Conservation (phyloP, 352 stramenopile genomes). For the Phytophthora sojae region DNA sequence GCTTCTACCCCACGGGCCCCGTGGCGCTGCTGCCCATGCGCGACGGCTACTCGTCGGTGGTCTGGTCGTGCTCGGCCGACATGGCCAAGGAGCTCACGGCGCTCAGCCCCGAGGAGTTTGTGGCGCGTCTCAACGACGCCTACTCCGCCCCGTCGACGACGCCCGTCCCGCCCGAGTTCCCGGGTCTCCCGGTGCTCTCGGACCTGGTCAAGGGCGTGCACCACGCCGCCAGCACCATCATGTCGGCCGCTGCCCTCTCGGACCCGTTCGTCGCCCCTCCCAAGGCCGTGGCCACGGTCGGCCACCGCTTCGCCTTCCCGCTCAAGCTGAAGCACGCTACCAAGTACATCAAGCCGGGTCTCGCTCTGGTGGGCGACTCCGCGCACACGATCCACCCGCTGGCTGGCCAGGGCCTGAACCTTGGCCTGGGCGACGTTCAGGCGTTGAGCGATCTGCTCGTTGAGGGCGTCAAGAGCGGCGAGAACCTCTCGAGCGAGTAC, state of each 20-base stretch:
- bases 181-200: constrained; percentile 78
- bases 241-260: constrained; percentile 74
- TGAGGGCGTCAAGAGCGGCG: constrained; percentile 79
- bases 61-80: constrained; percentile 90
- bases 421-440: constrained; percentile 93
- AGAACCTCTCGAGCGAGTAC: constrained; percentile 77
- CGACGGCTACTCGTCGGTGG: constrained; percentile 90
- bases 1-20: constrained; percentile 90
- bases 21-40: constrained; percentile 91
- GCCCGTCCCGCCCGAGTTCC: constrained; percentile 70
- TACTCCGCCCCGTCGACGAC: constrained; percentile 57
- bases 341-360: constrained; percentile 84
- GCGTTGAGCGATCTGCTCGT: constrained; percentile 77
- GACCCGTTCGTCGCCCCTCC: constrained; percentile 84
- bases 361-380: constrained; percentile 95
- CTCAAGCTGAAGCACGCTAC: constrained; percentile 91
- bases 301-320: constrained; percentile 86
- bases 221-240: constrained; percentile 76
- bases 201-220: constrained; percentile 83
- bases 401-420: constrained; percentile 95
- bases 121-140: constrained; percentile 83
- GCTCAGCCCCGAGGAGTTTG: constrained; percentile 78
- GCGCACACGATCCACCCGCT: constrained; percentile 97
- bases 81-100: constrained; percentile 85
- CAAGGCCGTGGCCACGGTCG: constrained; percentile 70